Base-by-base conservation (phyloP, 2,329 filamentous ascomycete species). In the Bipolaris oryzae region DNA sequence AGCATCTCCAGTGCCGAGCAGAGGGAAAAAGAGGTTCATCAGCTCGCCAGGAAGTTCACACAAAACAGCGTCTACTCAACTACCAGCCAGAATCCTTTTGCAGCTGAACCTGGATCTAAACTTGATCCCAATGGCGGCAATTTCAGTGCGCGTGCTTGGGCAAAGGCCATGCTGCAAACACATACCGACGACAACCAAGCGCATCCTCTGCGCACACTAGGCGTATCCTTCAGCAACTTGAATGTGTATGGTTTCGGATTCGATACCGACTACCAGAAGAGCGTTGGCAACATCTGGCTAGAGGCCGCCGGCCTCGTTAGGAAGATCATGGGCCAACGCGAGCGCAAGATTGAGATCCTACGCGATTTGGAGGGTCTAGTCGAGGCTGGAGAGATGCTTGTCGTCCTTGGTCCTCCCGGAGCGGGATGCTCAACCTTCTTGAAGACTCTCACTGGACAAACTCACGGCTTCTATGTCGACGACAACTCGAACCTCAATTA, bases 401-500 rank as follows among this genome's bases (percentile, higher is more conserved):
- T 91, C 15, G 89, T 91, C 2, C 81, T 92, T 31, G 89, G 89
- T 15, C 89, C 88, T 52, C 89, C 89, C 2, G 80, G 78, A 58
- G 81, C 80, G 58, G 89, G 89, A 50, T 96, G 92, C 75, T 91
- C 89, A 15, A 96, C 92, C 2, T 88, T 96, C 62, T 81, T 96
- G 55, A 96, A 96, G 80, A 90, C 91, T 0, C 85, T 96, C 64
- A 86, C 91, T 3, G 91, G 92, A 58, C 91, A 96, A 76, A 91
- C 89, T 18, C 89, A 92, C 64, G 92, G 92, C 48, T 87, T 96
- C 66, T 86, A 84, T 64, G 81, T 95, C 13, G 89, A 91, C 46
- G 78, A 88, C 2, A 78, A 80, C 10, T 88, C 89, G 0, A 86
- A 90, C 60, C 86, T 96, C 71, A 94, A 96, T 77, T 96, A 96